Evolutionary conservation across 2,329 filamentous ascomycete genomes (phyloP), one percentile per base, ranked within the genome.

Genomic region (Magnaporthiopsis incrustans): DNA sequence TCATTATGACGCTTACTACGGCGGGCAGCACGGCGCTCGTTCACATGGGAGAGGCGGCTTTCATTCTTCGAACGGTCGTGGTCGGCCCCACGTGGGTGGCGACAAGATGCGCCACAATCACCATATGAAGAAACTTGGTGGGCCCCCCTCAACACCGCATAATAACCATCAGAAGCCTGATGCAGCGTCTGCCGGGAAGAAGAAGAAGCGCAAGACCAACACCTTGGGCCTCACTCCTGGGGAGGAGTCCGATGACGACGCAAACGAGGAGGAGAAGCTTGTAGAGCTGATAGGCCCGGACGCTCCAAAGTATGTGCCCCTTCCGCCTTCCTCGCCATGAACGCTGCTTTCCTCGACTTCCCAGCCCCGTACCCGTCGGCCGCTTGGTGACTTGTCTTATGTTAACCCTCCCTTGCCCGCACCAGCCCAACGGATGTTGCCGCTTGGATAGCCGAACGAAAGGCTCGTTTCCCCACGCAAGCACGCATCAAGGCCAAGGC

Each of bases 391-490:
- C 10, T 15, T 50, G 26, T 64, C 30, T 6, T 26, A 5, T 7
- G 27, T 22, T 18, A 56, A 60, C 26, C n/a, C 3, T 35, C 44
- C 33, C 8, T 6, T 35, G 4, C 67, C 11, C 22, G n/a, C 22
- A 32, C 35, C 64, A 86, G 82, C 65, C 79, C 84, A 22, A 84
- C 85, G 65, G 92, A 97, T 71, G 82, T 97, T 64, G 83, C 86
- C 30, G 85, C 86, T 8, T 98, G 92, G 86, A 85, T 96, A 67
- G 86, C 86, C 61, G 92, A 97, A 74, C 86, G 94, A 65, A 89
- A 83, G 72, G 89, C 86, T 68, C 88, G 89, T 62, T 98, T 85
- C 73, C 94, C 94, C 2, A 97, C 93, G 2, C 85, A 86, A 73
- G 85, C 85, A 65, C 87, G 90, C 64, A 79, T 87, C 67, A 82